Percentiles rank a stretch among this genome's conserved stretches.
These are phyloP conservation scores for Aspergillus cejpii DNA, from an alignment of 2,329 filamentous ascomycete species.

Conservation along the genomic window DNA sequence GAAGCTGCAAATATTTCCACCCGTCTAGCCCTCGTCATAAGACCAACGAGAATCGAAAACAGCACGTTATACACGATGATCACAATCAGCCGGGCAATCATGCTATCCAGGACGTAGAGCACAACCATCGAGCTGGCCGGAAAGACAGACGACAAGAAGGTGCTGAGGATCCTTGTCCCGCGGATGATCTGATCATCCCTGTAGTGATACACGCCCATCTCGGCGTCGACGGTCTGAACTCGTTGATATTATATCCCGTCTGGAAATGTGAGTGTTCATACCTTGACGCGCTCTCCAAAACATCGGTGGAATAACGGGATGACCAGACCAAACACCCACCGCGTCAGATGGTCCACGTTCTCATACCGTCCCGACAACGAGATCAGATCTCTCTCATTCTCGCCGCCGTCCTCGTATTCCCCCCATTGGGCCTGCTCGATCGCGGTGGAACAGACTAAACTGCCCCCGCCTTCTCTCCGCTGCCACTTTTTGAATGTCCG, in stretches of 20 bases:
- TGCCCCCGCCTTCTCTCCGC: neutral
- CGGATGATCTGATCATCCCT: slow-evolving; percentile 5
- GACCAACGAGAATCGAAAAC: slow-evolving; percentile 8
- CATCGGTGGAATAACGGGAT: neutral
- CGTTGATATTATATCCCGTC: neutral
- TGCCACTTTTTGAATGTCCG: slow-evolving; percentile 3
- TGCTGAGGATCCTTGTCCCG: slow-evolving; percentile 2
- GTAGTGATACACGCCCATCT: slow-evolving; percentile 4
- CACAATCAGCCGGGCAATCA: neutral
- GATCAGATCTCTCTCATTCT: slow-evolving; percentile 2
- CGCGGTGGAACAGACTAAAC: neutral
- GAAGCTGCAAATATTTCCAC: slow-evolving; percentile 11
- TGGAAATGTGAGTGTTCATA: neutral
- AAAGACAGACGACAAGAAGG: slow-evolving; percentile 1
- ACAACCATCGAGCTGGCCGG: slow-evolving; percentile 8
- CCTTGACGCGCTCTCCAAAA: neutral
- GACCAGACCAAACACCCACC: slow-evolving; percentile 2
- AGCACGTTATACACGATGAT: slow-evolving; percentile 11
- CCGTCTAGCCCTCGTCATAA: slow-evolving; percentile 9
- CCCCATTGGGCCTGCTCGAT: slow-evolving; percentile 5
- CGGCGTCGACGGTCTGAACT: neutral
- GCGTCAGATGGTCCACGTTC: slow-evolving; percentile 5
- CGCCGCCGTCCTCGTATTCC: too few species aligned
- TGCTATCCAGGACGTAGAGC: slow-evolving; percentile 6
- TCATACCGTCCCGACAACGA: slow-evolving; percentile 4